Base-by-base conservation (phyloP, 257 asterid species). In the Solanum verrucosum region DNA sequence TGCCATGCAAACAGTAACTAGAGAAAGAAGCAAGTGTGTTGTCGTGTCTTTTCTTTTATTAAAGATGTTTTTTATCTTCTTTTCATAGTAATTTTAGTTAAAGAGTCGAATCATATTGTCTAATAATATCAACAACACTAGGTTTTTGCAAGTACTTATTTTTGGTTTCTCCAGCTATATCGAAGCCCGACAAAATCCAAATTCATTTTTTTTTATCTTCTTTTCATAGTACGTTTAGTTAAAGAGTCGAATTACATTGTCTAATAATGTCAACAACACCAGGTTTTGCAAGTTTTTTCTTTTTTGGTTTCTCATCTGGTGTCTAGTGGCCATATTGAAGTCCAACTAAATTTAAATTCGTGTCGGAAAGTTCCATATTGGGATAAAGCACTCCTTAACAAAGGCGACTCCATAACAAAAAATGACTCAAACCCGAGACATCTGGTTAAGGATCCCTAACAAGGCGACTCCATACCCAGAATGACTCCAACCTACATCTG, bases 181-280 rank as follows among this genome's bases (percentile, higher is more conserved):
- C 1, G 1, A 15, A 52, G 63, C 23, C 18, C 9, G 9, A 16
- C 21, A 16, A 52, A 52, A 52, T 52, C 0, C 1, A 18, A 18
- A 52, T 52, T 6, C 23, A 12, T 44, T 44, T 44, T 60, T 42
- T 68, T 78, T 86, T 23, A 75, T 87, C 88, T 89, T 90, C 88
- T 87, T 89, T 87, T 87, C 46, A 68, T 42, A 27, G 74, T 27
- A 27, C 7, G 5, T 68, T 88, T 92, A 73, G 88, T 91, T 90
- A 92, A 88, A 67, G 68, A 73, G 93, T 90, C 91, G 9, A 87
- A 86, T 91, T 88, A 56, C 3, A 33, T 72, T 38, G n/a, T 82
- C 90, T 84, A 79, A 89, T 87, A 23, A 35, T 9, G 75, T 65
- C 74, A 77, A 56, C 42, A 84, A 79, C 35, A 78, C 84, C 25